Evolutionary conservation across 805 yeast genomes (phyloP), one percentile per base, ranked within the genome.

Genomic region (Kluyveromyces siamensis): DNA sequence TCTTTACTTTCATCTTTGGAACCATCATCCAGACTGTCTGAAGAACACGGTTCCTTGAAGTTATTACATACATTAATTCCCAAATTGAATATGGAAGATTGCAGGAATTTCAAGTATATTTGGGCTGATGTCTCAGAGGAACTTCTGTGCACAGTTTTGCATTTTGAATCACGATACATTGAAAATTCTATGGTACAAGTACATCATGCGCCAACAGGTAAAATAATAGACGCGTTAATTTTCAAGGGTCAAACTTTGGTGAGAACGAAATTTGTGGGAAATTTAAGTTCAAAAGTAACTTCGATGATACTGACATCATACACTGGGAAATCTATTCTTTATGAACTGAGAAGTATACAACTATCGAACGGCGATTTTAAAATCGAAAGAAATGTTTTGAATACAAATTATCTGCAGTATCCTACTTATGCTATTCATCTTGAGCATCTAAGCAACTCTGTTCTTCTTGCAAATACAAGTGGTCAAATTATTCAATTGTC

Each of bases 281-380:
- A 55, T 19, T 41, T 41, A 14, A 45, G 44, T 8, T 47, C 53
- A 25, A 44, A 51, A 14, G 47, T 58, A 6, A 46, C 55, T 0
- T 50, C 63, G 2, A 50, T 55, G 2, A 27, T 60, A 16, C 46
- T 59, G 18, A 50, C 58, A 2, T 50, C 63, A 1, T 49, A 47
- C 35, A 53, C 52, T 17, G 66, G 66, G 8, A 58, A 58, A 48
- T 52, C 55, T 6, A 55, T 57, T 17, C 49, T 59, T 13, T 55
- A 57, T 39, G 66, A 61, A 44, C 50, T 60, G 16, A 37, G 57
- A 40, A 41, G 45, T 16, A 37, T 27, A 6, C n/a, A 45, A 11
- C 8, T 33, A 7, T 14, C 45, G 4, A 42, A 36, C 8, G 43
- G 42, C 8, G 19, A 25, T 2, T 46, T 48, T 37, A 43, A 19